Evolutionary conservation across 1,139 yeast species (phyloP).

Genomic region (Pichia sp.): DNA sequence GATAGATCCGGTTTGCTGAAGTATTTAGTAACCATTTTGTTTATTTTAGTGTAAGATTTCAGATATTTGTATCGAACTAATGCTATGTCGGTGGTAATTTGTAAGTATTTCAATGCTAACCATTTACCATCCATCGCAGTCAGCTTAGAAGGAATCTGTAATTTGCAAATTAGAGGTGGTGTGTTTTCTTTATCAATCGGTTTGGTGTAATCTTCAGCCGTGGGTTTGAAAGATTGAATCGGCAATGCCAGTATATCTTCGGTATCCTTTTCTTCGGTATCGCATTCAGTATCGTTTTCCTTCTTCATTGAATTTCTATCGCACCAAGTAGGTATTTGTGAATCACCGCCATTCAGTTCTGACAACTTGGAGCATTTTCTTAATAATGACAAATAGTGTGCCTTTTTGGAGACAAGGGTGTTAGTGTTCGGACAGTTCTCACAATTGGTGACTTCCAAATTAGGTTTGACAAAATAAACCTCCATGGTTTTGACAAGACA

Average conservation of each 20-base stretch:
- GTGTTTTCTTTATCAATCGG: neutral
- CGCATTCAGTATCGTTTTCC: neutral
- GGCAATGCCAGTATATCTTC: conserved; percentile 4
- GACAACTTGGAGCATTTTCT: conserved; percentile 11
- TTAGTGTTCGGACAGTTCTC: conserved; percentile 20
- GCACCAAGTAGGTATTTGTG: conserved; percentile 13
- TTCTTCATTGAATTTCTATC: neutral
- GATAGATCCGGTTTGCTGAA: conserved; percentile 28
- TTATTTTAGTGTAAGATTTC: conserved; percentile 23
- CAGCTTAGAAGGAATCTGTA: conserved; percentile 9
- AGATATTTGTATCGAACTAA: conserved; percentile 26
- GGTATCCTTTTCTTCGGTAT: neutral
- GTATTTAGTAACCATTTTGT: conserved; percentile 23
- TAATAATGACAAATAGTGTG: conserved; percentile 15
- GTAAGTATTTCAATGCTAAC: conserved; percentile 22
- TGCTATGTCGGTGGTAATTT: conserved; percentile 22
- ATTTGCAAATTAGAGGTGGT: neutral
- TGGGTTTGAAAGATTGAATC: conserved; percentile 11
- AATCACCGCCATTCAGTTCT: conserved; percentile 1
- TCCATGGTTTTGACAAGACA: conserved; percentile 14
- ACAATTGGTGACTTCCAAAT: conserved; percentile 27
- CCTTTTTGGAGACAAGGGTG: conserved; percentile 16
- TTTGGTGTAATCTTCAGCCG: conserved; percentile 8
- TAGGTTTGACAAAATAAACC: conserved; percentile 30
- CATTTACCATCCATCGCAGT: conserved; percentile 8